Conservation (phyloP, 495 filamentous ascomycete genomes). For the Penicillium atrosanguineum region DNA sequence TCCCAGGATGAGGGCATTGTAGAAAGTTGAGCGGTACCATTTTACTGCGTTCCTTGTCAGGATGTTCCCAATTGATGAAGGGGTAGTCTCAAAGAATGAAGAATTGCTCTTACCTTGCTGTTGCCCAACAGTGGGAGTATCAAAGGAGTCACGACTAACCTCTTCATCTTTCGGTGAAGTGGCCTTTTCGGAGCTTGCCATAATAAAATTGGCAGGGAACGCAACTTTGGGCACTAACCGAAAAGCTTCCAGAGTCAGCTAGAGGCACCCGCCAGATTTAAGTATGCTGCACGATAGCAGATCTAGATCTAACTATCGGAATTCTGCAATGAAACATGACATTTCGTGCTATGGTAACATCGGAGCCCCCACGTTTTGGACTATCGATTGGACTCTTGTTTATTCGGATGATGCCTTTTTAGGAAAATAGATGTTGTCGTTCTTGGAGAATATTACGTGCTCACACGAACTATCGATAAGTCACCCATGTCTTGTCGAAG, state of each 20-base stretch:
- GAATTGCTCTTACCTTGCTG: conserved; percentile 24
- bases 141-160: conserved; percentile 4
- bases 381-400: neutral
- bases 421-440: conserved; percentile 27
- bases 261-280: neutral
- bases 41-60: conserved; percentile 37
- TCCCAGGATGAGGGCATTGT: conserved; percentile 62
- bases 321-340: conserved; percentile 1
- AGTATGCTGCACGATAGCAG: neutral
- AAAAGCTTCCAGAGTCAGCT: no score
- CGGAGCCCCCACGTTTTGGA: neutral
- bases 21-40: conserved; percentile 64
- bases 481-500: conserved; percentile 1
- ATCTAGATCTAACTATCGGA: conserved; percentile 5
- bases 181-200: conserved; percentile 22
- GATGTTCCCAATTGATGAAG: neutral
- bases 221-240: neutral
- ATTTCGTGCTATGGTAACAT: conserved; percentile 21
- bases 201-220: neutral
- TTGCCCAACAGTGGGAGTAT: conserved; percentile 3
- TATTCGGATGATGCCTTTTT: neutral
- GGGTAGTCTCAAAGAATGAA: neutral
- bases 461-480: conserved; percentile 26
- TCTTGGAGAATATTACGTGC: conserved; percentile 36
- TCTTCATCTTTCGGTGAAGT: conserved; percentile 22